Evolutionary conservation across 495 filamentous ascomycete species (phyloP), one percentile per base, ranked within the genome.

Genomic region (Astrothelium macrocarpum): DNA sequence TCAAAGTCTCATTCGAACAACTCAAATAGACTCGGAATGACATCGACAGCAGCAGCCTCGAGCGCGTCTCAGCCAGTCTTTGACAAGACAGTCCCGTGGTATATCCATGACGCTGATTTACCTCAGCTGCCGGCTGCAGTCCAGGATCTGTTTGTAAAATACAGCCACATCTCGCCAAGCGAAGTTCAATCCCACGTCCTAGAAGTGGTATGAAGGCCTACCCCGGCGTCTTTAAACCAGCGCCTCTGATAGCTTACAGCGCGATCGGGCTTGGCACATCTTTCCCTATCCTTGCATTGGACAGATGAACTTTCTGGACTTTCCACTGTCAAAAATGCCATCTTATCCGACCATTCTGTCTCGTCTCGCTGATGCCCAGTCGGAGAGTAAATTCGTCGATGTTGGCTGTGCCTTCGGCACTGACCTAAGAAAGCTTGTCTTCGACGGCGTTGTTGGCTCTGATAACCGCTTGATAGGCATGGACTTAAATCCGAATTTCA

Each of bases 361-460:
- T 1, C 64, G 67, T 5, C 53, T 76, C 14, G 64, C 66, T 16
- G 46, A 59, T 20, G 61, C 65, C 36, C 59, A 64, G 26, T 23
- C 12, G 12, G 4, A 12, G 0, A 3, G 9, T 7, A 61, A 49
- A 14, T 59, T 77, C 18, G 60, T 79, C 11, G 76, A 79, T 49
- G 58, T 76, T 28, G 77, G 76, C 26, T 77, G 75, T 63, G 73
- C 66, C 53, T 62, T 79, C 11, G 75, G 70, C 20, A 63, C 69
- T 53, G 75, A 77, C 20, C 56, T 76, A 11, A 71, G 75, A 2
- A 60, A 66, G 3, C 67, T 77, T 2, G 70, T 71, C 2, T 62
- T 64, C 43, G 68, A 71, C 53, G 71, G 71, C 43, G 71, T 66
- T 2, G 59, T 62, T 36, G 61, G 64, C 23, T 39, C 34, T 39